A percentile compares a stretch with the other conserved stretches of the same genome.
Evolutionary conservation across 176 grass and related monocot genomes (phyloP).

Genomic region (Ensete ventricosum): DNA sequence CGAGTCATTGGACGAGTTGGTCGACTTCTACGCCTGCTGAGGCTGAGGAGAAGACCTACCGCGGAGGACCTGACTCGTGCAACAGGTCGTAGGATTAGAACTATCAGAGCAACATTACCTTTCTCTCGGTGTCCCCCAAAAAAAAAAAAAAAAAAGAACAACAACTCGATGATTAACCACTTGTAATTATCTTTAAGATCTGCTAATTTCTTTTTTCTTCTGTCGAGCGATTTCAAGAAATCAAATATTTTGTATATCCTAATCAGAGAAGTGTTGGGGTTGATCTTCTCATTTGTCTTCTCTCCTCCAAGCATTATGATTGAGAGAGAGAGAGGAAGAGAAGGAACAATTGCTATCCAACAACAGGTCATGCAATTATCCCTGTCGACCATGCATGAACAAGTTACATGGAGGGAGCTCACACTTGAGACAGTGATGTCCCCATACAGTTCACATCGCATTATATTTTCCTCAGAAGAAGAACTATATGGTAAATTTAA

Average conservation of each 20-base stretch:
- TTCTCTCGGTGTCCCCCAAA: background rate
- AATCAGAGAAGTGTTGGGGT: background rate
- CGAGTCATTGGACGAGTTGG: conserved; percentile 81
- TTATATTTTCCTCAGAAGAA: no score
- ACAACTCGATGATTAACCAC: background rate
- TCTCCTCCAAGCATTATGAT: no score
- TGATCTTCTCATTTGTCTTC: no score
- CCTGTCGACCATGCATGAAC: no score
- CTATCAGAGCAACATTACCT: background rate
- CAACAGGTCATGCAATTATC: no score
- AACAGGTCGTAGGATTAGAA: background rate
- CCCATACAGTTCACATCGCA: no score
- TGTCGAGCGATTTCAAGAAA: background rate
- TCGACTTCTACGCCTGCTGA: conserved; percentile 62
- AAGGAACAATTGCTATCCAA: no score
- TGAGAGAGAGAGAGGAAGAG: no score
- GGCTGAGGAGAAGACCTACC: background rate
- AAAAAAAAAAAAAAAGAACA: background rate
- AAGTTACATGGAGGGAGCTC: no score
- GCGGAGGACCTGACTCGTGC: background rate
- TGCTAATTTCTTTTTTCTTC: background rate
- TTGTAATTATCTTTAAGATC: background rate
- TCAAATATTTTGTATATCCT: background rate
- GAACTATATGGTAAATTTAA: no score
- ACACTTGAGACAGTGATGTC: no score